phyloP scores from a whole-genome alignment of 768 basidiomycete species.

The Lactifluus subvellereus region DNA sequence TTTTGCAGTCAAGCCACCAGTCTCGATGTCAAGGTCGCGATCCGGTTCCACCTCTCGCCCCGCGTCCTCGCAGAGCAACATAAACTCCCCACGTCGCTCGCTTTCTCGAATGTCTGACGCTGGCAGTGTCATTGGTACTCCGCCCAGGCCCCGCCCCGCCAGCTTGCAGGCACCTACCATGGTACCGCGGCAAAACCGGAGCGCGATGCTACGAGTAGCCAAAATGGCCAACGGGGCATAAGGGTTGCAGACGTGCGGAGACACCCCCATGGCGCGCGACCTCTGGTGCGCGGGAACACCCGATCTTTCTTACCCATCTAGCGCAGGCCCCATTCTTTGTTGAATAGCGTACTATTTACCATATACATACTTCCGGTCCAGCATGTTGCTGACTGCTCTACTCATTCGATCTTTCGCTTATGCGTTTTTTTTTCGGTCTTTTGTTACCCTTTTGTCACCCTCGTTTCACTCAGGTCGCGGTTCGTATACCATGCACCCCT shows the following conservation, averaged over 20 bases:
- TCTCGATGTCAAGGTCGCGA: slow-evolving; percentile 5
- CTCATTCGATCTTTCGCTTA: not conserved
- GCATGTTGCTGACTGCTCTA: not conserved
- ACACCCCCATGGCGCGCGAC: not conserved
- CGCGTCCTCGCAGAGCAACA: slow-evolving; percentile 10
- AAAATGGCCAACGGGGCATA: slow-evolving; percentile 46
- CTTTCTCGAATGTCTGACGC: slow-evolving; percentile 46
- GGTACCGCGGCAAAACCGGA: slow-evolving; percentile 65
- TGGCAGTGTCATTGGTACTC: slow-evolving; percentile 25
- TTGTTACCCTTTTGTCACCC: not conserved
- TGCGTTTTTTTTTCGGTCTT: not conserved
- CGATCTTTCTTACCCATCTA: slow-evolving; percentile 1
- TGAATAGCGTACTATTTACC: not conserved
- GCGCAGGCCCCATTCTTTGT: slow-evolving; percentile 12
- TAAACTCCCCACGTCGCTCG: slow-evolving; percentile 9
- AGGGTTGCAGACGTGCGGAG: not conserved
- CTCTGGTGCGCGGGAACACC: not conserved
- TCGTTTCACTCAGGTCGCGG: slow-evolving; percentile 1
- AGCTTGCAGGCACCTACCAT: slow-evolving; percentile 58
- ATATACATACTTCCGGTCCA: not conserved
- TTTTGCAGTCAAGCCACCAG: slow-evolving; percentile 12
- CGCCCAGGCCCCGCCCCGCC: slow-evolving; percentile 47
- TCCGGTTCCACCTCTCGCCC: slow-evolving; percentile 12
- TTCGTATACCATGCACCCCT: slow-evolving; percentile 9
- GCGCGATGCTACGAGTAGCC: slow-evolving; percentile 61